phyloP scores from a whole-genome alignment of 768 basidiomycete genomes.

The Tulasnella sp. region DNA sequence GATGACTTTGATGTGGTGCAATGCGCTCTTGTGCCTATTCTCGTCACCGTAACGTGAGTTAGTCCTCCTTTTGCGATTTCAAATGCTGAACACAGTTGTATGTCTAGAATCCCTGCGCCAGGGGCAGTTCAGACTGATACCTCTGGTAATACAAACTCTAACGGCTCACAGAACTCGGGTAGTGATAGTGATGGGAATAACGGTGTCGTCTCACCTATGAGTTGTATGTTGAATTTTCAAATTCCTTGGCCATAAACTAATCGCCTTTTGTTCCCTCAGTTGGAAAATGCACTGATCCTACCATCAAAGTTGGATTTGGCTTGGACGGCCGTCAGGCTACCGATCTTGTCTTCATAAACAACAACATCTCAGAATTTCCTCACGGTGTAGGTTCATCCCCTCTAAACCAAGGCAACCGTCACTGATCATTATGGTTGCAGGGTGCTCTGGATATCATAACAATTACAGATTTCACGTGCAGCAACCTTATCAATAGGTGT shows the following conservation, averaged over 20 bases:
- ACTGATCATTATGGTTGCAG: not conserved
- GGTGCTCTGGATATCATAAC: not conserved
- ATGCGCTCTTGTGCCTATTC: not conserved
- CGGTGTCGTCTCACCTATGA: too few relatives aligned
- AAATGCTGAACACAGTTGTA: not conserved
- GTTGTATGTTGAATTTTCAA: too few relatives aligned
- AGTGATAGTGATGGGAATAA: too few relatives aligned
- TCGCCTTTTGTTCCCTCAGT: not conserved
- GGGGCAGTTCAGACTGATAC: too few relatives aligned
- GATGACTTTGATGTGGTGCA: not conserved
- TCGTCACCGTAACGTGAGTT: slow-evolving; percentile 7
- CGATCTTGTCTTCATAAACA: slow-evolving; percentile 7
- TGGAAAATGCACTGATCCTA: slow-evolving; percentile 12
- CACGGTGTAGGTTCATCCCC: not conserved
- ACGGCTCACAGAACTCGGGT: too few relatives aligned
- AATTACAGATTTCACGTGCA: slow-evolving; percentile 6
- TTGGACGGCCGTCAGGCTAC: slow-evolving; percentile 7
- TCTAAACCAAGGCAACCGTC: too few relatives aligned
- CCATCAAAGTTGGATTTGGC: slow-evolving; percentile 3
- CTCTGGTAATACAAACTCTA: too few relatives aligned
- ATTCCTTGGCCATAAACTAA: too few relatives aligned
- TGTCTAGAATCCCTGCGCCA: too few relatives aligned
- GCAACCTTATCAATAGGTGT: slow-evolving; percentile 11
- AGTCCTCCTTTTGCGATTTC: not conserved
- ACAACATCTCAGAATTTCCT: slow-evolving; percentile 9